Evolutionary conservation across 2,329 filamentous ascomycete species (phyloP).

Genomic region (Teratosphaeria epicoccoides): DNA sequence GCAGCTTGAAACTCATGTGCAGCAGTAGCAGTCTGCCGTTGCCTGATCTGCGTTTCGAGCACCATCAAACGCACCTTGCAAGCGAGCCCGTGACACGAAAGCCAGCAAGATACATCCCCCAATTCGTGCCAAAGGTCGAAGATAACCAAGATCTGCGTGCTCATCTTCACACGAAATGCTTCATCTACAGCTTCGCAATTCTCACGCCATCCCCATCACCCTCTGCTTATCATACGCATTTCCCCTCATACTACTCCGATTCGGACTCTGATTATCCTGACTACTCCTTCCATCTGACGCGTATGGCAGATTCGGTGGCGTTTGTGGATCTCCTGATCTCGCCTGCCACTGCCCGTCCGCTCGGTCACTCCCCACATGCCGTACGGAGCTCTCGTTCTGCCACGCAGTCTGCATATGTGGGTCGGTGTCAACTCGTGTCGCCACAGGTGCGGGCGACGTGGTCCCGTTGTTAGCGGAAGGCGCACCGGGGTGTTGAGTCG

Average conservation of each 20-base stretch:
- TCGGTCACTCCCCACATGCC: slow-evolving; percentile 48
- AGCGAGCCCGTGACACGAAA: no score
- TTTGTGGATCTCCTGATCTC: slow-evolving; percentile 7
- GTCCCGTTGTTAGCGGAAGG: slow-evolving; percentile 10
- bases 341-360: slow-evolving; percentile 1
- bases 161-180: background rate
- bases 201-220: slow-evolving; percentile 14
- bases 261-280: slow-evolving; percentile 22
- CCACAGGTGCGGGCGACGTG: slow-evolving; percentile 37
- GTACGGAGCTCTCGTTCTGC: slow-evolving; percentile 74
- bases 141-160: background rate
- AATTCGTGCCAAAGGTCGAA: background rate
- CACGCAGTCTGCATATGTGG: slow-evolving; percentile 58
- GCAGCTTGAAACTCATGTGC: no score
- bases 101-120: no score
- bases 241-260: slow-evolving; percentile 16
- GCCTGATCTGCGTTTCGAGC: no score
- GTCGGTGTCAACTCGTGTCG: slow-evolving; percentile 76
- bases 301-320: slow-evolving; percentile 20
- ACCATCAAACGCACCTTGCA: no score
- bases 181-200: background rate
- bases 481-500: slow-evolving; percentile 27
- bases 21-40: no score
- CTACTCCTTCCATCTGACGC: slow-evolving; percentile 16
- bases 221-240: slow-evolving; percentile 19